These are phyloP conservation scores for Oryza nivara DNA, from an alignment of 176 grass and related monocot genomes.

Conservation along the genomic window DNA sequence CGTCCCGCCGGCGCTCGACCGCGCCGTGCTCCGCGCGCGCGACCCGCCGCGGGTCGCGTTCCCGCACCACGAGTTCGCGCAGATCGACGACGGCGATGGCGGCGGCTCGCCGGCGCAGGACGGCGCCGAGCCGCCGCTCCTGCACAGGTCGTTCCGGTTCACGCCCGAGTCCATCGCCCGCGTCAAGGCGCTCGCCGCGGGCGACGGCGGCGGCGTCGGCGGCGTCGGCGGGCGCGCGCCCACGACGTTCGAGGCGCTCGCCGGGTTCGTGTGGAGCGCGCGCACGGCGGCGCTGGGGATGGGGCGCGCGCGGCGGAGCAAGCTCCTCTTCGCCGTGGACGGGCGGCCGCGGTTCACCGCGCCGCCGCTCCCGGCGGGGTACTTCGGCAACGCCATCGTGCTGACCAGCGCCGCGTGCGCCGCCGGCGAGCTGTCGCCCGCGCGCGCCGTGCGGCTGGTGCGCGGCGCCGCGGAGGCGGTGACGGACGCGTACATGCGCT, in stretches of 20 bases:
- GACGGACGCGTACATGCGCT: constrained; percentile 62
- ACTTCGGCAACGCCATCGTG: constrained; percentile 83
- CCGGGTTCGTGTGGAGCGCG: constrained; percentile 70
- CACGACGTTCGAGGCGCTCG: constrained; percentile 69
- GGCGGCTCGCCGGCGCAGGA: neutral
- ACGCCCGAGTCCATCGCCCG: constrained; percentile 46
- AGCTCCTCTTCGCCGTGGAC: constrained; percentile 82
- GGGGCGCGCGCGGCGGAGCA: constrained; percentile 36
- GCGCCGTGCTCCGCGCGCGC: constrained; percentile 55
- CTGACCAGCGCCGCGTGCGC: constrained; percentile 61
- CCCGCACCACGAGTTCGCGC: constrained; percentile 68
- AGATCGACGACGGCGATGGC: constrained; percentile 40
- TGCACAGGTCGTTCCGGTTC: constrained; percentile 71
- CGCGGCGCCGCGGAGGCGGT: constrained; percentile 55
- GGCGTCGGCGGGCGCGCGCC: constrained; percentile 17
- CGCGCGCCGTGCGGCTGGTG: constrained; percentile 46
- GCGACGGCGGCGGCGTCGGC: neutral
- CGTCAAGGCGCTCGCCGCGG: constrained; percentile 45
- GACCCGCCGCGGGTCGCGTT: constrained; percentile 55
- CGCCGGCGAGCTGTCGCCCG: constrained; percentile 54
- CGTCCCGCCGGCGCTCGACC: constrained; percentile 53
- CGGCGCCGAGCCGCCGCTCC: constrained; percentile 40
- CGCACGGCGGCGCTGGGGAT: constrained; percentile 57
- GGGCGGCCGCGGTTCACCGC: constrained; percentile 52
- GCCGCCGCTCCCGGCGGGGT: constrained; percentile 61